Base-by-base conservation (phyloP, 2,329 filamentous ascomycete genomes). In the Ramularia collo-cygni region DNA sequence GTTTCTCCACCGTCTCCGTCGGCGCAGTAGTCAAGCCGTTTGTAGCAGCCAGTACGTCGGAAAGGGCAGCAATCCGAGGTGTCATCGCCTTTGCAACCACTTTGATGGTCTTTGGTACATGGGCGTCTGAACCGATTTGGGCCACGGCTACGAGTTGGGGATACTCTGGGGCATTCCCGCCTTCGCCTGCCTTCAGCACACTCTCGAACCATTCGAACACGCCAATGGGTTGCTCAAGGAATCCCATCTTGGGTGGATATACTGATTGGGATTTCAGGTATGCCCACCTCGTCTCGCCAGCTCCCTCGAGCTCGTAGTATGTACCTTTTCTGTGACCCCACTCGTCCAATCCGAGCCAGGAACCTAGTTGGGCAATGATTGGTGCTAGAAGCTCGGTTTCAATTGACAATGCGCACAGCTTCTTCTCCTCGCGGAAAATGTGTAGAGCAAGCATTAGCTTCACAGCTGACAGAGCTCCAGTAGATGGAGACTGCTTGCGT, bases 401-500 rank as follows among this genome's bases (percentile, higher is more conserved):
- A 13, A 33, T 10, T 14, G 35, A 26, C 12, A 62, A 40, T 12
- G 35, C 42, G n/a, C 85, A 78, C 2, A 98, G 74, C 58, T 94
- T 96, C 47, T 84, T 74, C 59, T 98, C 92, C 60, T 98, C 90
- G 0, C 84, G 74, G n/a, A 94, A 68, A 3, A 96, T 70, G 64
- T 98, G 92, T 9, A 98, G 69, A 1, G 77, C 83, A 28, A 81
- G 68, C 48, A 93, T 58, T 6, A 62, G 37, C 27, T 53, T 54
- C 19, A 48, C 40, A 26, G 44, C 55, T 10, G 38, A 43, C 18
- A 40, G 40, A 10, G 35, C 45, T 10, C 37, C 16, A 9, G 16
- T 19, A 8, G 29, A 24, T 16, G 32, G 29, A 19, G 37, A 36
- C 33, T 15, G 12, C 28, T 28, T 37, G 31, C 13, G 28, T 19